A percentile compares a stretch with the other conserved stretches of the same genome.
Evolutionary conservation across 2,329 filamentous ascomycete species (phyloP).

Genomic region (Colletotrichum acutatum): DNA sequence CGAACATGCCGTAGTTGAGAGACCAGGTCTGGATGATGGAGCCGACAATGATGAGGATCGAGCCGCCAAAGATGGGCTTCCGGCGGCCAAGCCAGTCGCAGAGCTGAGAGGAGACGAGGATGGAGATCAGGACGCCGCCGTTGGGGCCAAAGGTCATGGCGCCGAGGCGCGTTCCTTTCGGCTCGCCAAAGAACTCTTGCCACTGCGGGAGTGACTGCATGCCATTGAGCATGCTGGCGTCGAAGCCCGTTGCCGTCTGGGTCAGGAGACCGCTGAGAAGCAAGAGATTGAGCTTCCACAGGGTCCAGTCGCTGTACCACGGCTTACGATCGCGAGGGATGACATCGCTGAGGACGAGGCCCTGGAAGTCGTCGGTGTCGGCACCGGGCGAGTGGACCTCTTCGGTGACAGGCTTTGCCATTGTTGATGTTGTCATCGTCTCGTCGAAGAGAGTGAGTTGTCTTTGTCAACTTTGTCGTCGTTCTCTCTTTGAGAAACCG

Average conservation of each 20-base stretch:
- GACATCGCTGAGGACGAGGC: background rate
- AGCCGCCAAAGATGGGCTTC: conserved; percentile 41
- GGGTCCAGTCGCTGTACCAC: conserved; percentile 39
- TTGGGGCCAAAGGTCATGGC: background rate
- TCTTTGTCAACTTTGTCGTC: background rate
- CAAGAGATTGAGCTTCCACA: conserved; percentile 44
- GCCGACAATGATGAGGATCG: conserved; percentile 43
- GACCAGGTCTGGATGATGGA: conserved; percentile 43
- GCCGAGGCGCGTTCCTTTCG: background rate
- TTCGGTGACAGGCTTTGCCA: background rate
- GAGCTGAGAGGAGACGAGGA: conserved; percentile 46
- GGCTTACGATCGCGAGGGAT: conserved; percentile 15
- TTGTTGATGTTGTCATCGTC: background rate
- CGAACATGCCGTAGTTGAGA: conserved; percentile 41
- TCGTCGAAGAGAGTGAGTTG: background rate
- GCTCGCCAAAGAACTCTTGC: conserved; percentile 31
- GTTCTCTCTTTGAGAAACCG: background rate
- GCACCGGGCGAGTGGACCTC: background rate
- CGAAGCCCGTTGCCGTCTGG: conserved; percentile 45
- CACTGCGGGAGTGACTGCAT: conserved; percentile 46
- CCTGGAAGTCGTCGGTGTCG: background rate
- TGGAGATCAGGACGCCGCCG: conserved; percentile 41
- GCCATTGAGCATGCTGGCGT: conserved; percentile 47
- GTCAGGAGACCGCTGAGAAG: conserved; percentile 45
- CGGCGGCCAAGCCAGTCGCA: conserved; percentile 44